Evolutionary conservation across 2,329 filamentous ascomycete species (phyloP), one percentile per base, ranked within the genome.

Genomic region (Cryphonectria naterciae): DNA sequence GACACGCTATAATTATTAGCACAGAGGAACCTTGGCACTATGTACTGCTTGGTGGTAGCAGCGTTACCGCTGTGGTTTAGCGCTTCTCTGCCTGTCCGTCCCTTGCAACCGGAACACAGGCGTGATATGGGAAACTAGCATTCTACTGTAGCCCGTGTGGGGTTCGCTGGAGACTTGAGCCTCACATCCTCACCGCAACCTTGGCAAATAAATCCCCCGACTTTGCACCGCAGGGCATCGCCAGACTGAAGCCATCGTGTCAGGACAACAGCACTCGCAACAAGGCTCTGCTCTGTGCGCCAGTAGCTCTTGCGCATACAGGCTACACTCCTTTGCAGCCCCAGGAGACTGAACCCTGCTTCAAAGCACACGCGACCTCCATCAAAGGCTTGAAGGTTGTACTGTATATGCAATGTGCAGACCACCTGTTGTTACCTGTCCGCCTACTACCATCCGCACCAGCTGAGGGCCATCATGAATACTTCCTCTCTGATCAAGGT

Each of bases 401-500:
- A 32, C 11, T 43, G 10, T n/a, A 10, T 41, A 41, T 64, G 70
- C 69, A 63, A 68, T 70, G 68, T 58, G 64, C 68, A 49, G 13
- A 25, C 64, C 37, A 58, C 70, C 49, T 7, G 35, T 41, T 8
- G 17, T 32, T 32, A 32, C 22, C 65, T 22, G 4, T 22, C 65
- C 41, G 41, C 39, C 41, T 2, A 52, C 25, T 2, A 37, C 67
- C 46, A 28, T 28, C 43, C 22, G 5, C 35, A 54, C 35, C 19
- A 43, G 37, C 64, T 35, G 32, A 25, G 32, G 6, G 22, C 28
- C 71, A 61, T 25, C 64, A 94, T 94, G 92, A 92, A 94, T 78
- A 85, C 87, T 41, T 88, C 92, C 70, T 87, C 91, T 60, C 81
- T 94, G 74, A 91, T 87, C 77, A 85, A 91, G 83, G 90, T 91